phyloP scores from a whole-genome alignment of 2,329 filamentous ascomycete genomes.

The Colletotrichum navitas region DNA sequence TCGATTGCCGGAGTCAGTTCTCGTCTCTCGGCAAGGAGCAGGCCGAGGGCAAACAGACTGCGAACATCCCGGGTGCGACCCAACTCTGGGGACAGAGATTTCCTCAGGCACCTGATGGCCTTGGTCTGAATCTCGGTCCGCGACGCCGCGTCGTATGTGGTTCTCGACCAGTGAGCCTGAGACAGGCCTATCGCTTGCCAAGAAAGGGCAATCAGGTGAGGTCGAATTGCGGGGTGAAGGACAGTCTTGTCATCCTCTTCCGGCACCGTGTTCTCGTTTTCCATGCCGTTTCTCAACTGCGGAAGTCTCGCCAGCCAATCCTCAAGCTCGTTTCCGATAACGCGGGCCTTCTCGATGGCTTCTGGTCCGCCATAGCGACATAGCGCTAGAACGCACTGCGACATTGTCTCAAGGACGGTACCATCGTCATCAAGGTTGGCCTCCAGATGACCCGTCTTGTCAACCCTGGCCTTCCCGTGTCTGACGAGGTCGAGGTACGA shows the following conservation, averaged over 20 bases:
- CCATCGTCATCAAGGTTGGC: constrained; percentile 82
- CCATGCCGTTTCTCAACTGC: constrained; percentile 49
- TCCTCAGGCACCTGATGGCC: constrained; percentile 81
- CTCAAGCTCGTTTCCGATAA: constrained; percentile 78
- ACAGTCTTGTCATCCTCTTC: constrained; percentile 51
- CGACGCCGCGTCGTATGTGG: constrained; percentile 80
- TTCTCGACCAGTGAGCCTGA: constrained; percentile 87
- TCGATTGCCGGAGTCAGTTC: constrained; percentile 86
- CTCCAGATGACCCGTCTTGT: constrained; percentile 81
- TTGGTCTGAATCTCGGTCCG: constrained; percentile 81
- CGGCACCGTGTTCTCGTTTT: constrained; percentile 48
- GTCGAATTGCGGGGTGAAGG: constrained; percentile 63
- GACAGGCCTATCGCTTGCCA: constrained; percentile 90
- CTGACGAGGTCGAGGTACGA: constrained; percentile 92
- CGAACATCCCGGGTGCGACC: constrained; percentile 77
- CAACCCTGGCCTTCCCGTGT: constrained; percentile 84
- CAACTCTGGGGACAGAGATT: constrained; percentile 76
- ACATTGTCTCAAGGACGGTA: constrained; percentile 80
- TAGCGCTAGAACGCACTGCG: constrained; percentile 82
- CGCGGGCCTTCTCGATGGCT: constrained; percentile 83
- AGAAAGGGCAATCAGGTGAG: constrained; percentile 73
- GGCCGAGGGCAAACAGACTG: constrained; percentile 82
- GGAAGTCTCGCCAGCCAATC: constrained; percentile 77
- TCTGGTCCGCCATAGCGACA: constrained; percentile 83
- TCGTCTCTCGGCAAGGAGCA: constrained; percentile 90